Evolutionary conservation across 345 rosid genomes (phyloP), one percentile per base, ranked within the genome.

Genomic region (Salix brachista): DNA sequence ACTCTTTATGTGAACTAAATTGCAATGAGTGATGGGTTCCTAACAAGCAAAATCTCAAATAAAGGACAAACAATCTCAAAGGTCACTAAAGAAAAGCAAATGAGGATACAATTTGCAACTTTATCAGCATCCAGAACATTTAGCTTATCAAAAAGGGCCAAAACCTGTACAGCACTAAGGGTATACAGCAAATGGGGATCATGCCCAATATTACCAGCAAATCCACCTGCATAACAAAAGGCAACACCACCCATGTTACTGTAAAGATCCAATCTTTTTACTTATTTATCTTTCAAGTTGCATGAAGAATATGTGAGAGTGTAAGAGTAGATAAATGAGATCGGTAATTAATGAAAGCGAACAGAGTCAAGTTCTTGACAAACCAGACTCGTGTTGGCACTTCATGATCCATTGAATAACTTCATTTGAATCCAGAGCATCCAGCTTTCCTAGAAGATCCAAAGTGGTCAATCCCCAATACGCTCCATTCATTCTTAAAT

Each of bases 191-290:
- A 64, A 84, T 91, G 99, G 14, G 97, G 97, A 73, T 92, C 97
- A 75, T 92, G 97, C 68, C 97, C 97, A 80, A 88, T 70, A 69
- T 93, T 96, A 77, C 99, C 98, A n/a, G 91, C 87, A 91, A 96
- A 96, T 12, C 98, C 98, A 73, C 98, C 98, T 92, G 88, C 82
- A 80, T 26, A 80, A 60, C 44, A 30, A 78, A 70, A 69, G 2
- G 25, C 32, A 30, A 25, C 7, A 46, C 25, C 9, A 41, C 25
- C 30, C 4, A 23, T 60, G 13, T 52, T 9, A 42, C 7, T 9
- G 18, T 25, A 36, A 46, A 12, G 50, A 58, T 61, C 3, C 18
- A 18, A 58, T 21, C 2, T 10, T 41, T 78, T 54, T 16, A 21
- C 16, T 32, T 60, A 19, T 62, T 65, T 37, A 26, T 9, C 44